Evolutionary conservation across 208 protist genomes (phyloP).

Genomic region (Blastocrithidia nonstop): DNA sequence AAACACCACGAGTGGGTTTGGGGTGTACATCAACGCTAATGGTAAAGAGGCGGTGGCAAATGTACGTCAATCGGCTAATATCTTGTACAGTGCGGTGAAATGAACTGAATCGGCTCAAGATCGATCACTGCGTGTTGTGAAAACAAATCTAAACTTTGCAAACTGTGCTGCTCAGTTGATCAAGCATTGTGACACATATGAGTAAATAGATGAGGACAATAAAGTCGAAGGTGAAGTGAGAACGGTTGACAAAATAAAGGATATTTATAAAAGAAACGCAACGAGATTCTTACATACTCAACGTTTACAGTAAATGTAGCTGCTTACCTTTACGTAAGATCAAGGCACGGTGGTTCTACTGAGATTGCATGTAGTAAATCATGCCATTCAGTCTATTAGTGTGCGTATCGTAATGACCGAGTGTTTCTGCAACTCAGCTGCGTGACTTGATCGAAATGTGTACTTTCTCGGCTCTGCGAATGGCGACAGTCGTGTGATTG

Average conservation of each 20-base stretch:
- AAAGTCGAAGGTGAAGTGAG: too few relatives aligned
- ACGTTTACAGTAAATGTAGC: too few relatives aligned
- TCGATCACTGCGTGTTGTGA: constrained; percentile 22
- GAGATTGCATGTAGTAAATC: constrained; percentile 19
- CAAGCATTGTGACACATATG: background rate
- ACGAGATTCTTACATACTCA: too few relatives aligned
- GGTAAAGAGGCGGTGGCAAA: constrained; percentile 55
- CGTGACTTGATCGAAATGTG: background rate
- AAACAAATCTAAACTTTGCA: constrained; percentile 58
- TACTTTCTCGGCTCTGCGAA: constrained; percentile 44
- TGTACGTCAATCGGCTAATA: constrained; percentile 21
- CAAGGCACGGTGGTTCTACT: constrained; percentile 56
- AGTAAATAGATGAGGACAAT: too few relatives aligned
- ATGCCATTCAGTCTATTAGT: too few relatives aligned
- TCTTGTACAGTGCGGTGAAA: constrained; percentile 16
- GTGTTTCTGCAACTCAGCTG: constrained; percentile 20
- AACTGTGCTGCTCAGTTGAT: constrained; percentile 22
- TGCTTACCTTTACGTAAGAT: constrained; percentile 56
- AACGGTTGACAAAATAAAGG: too few relatives aligned
- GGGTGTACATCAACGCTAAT: constrained; percentile 52
- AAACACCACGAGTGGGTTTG: constrained; percentile 60
- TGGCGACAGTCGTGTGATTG: constrained; percentile 43
- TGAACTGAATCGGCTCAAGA: constrained; percentile 38
- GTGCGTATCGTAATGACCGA: constrained; percentile 35
- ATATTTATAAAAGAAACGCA: too few relatives aligned